Conservation (phyloP, 371 early-diverging fungal genomes). For the Amoeboaphelidium protococcarum region DNA sequence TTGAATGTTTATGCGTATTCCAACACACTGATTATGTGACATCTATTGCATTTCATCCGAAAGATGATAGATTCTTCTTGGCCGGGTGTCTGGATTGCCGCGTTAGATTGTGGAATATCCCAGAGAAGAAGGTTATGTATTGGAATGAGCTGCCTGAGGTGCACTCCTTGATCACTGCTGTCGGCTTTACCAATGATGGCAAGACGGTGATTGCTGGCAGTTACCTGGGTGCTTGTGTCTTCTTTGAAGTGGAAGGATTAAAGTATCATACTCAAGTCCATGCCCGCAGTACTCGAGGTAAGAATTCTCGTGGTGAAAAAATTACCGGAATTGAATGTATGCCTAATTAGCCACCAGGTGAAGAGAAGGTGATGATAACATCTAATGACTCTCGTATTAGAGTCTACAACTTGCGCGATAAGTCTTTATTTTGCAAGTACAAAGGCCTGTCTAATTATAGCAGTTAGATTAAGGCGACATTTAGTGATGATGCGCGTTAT, state of each 20-base stretch:
- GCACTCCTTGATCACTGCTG: slow-evolving; percentile 36
- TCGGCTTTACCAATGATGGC: slow-evolving; percentile 43
- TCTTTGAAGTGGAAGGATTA: slow-evolving; percentile 47
- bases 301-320: slow-evolving; percentile 28
- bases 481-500: slow-evolving; percentile 42
- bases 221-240: slow-evolving; percentile 38
- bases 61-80: slow-evolving; percentile 48
- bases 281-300: slow-evolving; percentile 23
- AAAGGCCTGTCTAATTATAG: slow-evolving; percentile 37
- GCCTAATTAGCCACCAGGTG: slow-evolving; percentile 19
- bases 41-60: slow-evolving; percentile 49
- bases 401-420: slow-evolving; percentile 39
- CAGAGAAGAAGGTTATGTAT: slow-evolving; percentile 35
- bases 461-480: slow-evolving; percentile 38
- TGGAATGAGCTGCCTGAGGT: slow-evolving; percentile 40
- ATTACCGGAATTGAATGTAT: slow-evolving; percentile 40
- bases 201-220: slow-evolving; percentile 43
- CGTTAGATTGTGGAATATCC: slow-evolving; percentile 53
- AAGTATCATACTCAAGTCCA: slow-evolving; percentile 46
- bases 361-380: slow-evolving; percentile 30
- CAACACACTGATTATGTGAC: slow-evolving; percentile 47
- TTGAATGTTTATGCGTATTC: slow-evolving; percentile 45
- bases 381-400: slow-evolving; percentile 56
- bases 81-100: slow-evolving; percentile 54
- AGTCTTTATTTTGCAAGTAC: slow-evolving; percentile 36